Base-by-base conservation (phyloP, 2,329 filamentous ascomycete species). In the Fusarium liriodendri region DNA sequence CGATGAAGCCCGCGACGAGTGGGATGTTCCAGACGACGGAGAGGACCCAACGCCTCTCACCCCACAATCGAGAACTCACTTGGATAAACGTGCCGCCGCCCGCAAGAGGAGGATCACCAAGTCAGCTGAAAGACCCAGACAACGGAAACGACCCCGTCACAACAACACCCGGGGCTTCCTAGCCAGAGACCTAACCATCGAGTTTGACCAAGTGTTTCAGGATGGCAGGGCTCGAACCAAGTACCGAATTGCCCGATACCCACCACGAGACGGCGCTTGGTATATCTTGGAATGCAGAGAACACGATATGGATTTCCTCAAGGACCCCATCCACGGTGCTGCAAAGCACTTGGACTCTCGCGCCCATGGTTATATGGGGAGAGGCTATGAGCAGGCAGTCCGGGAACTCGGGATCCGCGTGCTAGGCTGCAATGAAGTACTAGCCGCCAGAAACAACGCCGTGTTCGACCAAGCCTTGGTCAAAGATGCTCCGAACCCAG, bases 281-380 rank as follows among this genome's bases (percentile, higher is more conserved):
- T 66, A 67, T 20, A 70, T 70, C 10, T n/a, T 70, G 3, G 60
- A 64, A 45, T 70, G 64, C 37, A 62, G 33, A 18, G 13, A 60
- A 18, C 54, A 67, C 22, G 5, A 16, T 3, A 25, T n/a, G 5
- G 52, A 61, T 18, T 67, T 70, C 18, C 9, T 5, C 13, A 61
- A 25, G 2, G 10, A 60, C 22, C 67, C 67, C 3, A n/a, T 70
- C 29, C 3, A 2, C 1, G 67, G 40, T n/a, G 67, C 59, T 27
- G 58, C 64, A 8, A 67, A 50, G 35, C 67, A 70, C 20, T 27
- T 70, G 1, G 20, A 18, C 33, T 22, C 37, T 38, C 1, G 7
- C 6, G 13, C 14, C 2, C 62, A 69, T 35, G 27, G 22, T 0
- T 1, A 14, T 8, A 32, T 59, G 16, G 8, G 38, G n/a, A 62